These are phyloP conservation scores for Biscogniauxia mediterranea DNA, from an alignment of 2,329 filamentous ascomycete species.

Conservation along the genomic window DNA sequence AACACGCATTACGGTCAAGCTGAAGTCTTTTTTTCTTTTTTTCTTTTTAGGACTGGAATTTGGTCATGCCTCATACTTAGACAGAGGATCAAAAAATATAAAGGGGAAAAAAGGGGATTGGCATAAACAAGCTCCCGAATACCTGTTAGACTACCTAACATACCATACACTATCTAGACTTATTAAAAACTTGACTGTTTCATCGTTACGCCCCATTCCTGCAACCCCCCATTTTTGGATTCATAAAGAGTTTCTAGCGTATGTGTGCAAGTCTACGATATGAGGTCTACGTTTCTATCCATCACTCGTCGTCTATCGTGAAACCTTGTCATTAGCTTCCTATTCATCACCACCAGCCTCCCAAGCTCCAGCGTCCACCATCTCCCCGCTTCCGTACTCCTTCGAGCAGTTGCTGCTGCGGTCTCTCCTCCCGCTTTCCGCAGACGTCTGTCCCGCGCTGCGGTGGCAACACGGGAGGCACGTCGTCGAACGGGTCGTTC, in stretches of 20 bases:
- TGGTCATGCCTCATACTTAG: too few species aligned
- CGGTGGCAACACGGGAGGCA: not conserved
- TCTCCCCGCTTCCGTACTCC: conserved; percentile 11
- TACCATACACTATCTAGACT: not conserved
- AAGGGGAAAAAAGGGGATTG: not conserved
- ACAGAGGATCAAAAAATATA: not conserved
- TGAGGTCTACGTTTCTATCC: not conserved
- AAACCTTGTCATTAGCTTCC: not conserved
- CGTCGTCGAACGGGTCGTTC: not conserved
- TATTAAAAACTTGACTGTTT: conserved; percentile 8
- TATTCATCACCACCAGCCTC: conserved; percentile 26
- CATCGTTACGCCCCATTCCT: conserved; percentile 5
- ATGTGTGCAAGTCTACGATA: not conserved
- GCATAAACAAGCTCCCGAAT: conserved; percentile 3
- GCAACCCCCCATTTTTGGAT: not conserved
- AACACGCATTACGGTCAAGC: not conserved
- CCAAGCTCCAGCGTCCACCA: conserved; percentile 26
- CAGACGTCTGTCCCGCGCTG: not conserved
- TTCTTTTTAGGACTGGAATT: not conserved
- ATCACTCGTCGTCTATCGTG: conserved; percentile 4
- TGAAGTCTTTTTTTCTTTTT: too few species aligned
- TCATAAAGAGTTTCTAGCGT: not conserved
- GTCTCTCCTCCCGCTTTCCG: not conserved
- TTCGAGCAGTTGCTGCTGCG: not conserved
- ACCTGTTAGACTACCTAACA: conserved; percentile 6